A percentile compares a stretch with the other conserved stretches of the same genome.
Evolutionary conservation across 371 early-diverging fungal species (phyloP).

Genomic region (Funneliformis caledonium): DNA sequence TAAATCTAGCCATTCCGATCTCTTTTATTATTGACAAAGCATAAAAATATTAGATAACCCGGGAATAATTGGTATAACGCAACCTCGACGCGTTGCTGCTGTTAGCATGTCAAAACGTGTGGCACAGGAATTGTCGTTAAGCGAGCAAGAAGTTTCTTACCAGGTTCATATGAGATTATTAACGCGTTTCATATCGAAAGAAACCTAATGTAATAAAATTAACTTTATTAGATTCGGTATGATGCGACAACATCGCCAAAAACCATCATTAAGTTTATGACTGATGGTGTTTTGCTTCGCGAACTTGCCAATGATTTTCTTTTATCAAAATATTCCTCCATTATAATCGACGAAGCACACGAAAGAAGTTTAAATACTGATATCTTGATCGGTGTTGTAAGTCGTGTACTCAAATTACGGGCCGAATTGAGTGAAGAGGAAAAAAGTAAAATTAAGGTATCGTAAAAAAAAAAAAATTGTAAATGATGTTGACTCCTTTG

Average conservation of each 20-base stretch:
- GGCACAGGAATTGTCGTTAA: constrained; percentile 81
- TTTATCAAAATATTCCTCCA: constrained; percentile 88
- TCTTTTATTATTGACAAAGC: background rate
- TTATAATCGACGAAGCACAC: constrained; percentile 99
- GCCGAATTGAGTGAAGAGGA: constrained; percentile 60
- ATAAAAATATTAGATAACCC: constrained; percentile 57
- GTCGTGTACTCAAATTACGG: constrained; percentile 51
- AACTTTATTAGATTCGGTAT: constrained; percentile 86
- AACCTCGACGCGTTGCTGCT: constrained; percentile 99
- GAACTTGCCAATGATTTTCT: constrained; percentile 91
- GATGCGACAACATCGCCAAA: constrained; percentile 78
- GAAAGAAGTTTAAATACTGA: constrained; percentile 99
- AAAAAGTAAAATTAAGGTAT: constrained; percentile 58
- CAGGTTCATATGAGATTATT: constrained; percentile 45
- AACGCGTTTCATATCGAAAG: no score
- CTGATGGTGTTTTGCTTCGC: constrained; percentile 98
- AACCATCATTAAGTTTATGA: constrained; percentile 97
- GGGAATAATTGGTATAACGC: constrained; percentile 96
- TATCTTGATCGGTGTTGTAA: constrained; percentile 93
- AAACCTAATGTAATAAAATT: constrained; percentile 45
- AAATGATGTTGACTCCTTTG: no score
- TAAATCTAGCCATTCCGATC: background rate
- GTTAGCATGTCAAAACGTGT: constrained; percentile 97
- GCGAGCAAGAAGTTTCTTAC: constrained; percentile 63
- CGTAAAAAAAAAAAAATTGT: background rate